A percentile compares a stretch with the other conserved stretches of the same genome.
These are phyloP conservation scores for Musa itinerans DNA, from an alignment of 176 grass and related monocot genomes.

Conservation along the genomic window DNA sequence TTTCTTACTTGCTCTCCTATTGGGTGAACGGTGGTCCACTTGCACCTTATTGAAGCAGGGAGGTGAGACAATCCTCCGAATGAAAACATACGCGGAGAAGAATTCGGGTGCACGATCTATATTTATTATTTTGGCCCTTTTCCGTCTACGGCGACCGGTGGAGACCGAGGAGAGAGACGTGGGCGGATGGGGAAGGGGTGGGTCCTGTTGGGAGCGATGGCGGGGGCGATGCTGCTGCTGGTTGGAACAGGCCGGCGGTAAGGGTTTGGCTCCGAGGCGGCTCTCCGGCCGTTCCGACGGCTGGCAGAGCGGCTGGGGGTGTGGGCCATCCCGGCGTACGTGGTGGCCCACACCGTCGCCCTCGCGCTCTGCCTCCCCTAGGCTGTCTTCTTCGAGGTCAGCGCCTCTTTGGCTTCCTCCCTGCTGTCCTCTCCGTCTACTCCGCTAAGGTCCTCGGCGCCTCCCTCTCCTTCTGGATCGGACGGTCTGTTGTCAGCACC, in stretches of 20 bases:
- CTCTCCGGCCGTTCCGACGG: conserved; percentile 31
- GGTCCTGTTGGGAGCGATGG: conserved; percentile 7
- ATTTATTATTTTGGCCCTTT: no score
- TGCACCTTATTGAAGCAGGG: no score
- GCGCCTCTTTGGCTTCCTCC: no score
- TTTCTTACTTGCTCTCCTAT: no score
- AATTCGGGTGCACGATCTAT: no score
- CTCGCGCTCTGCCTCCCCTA: conserved; percentile 72
- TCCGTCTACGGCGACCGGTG: no score
- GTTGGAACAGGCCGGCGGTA: conserved; percentile 34
- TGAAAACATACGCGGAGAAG: no score
- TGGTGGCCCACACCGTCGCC: conserved; percentile 62
- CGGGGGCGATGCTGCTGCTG: conserved; percentile 6
- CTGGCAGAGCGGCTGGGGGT: conserved; percentile 29
- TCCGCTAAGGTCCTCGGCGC: conserved; percentile 88
- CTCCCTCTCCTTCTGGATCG: conserved; percentile 97
- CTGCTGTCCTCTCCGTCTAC: no score
- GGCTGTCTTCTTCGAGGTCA: conserved; percentile 87
- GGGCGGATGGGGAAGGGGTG: conserved; percentile 20
- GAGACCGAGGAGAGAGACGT: not conserved
- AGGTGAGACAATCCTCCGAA: no score
- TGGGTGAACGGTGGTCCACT: no score
- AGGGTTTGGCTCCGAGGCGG: conserved; percentile 51
- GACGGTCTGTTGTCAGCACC: conserved; percentile 34
- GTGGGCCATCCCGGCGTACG: conserved; percentile 71